Evolutionary conservation across 2,329 filamentous ascomycete species (phyloP).

Genomic region (Phaeophleospora eucalypticola): DNA sequence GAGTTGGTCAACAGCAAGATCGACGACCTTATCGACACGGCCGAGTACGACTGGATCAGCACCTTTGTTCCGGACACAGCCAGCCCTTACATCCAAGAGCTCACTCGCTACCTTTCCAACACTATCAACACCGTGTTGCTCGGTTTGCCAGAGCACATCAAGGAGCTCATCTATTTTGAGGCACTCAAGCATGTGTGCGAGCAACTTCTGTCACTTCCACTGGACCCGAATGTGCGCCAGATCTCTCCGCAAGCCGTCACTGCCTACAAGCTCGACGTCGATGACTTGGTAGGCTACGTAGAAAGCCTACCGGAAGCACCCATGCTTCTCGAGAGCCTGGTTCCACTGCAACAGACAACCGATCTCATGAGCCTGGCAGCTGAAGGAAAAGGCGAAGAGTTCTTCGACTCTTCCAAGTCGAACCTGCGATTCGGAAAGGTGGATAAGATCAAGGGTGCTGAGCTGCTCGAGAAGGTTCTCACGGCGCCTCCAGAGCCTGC

Average conservation of each 20-base stretch:
- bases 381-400: slow-evolving; percentile 85
- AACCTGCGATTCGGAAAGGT: slow-evolving; percentile 95
- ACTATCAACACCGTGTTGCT: slow-evolving; percentile 95
- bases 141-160: slow-evolving; percentile 90
- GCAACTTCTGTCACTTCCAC: slow-evolving; percentile 53
- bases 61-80: slow-evolving; percentile 64
- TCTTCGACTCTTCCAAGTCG: slow-evolving; percentile 83
- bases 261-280: slow-evolving; percentile 76
- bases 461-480: slow-evolving; percentile 79
- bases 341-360: slow-evolving; percentile 90
- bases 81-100: slow-evolving; percentile 90
- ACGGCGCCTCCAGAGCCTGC: slow-evolving; percentile 7
- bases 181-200: slow-evolving; percentile 85
- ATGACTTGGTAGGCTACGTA: slow-evolving; percentile 81
- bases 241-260: slow-evolving; percentile 85
- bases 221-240: slow-evolving; percentile 72
- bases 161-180: slow-evolving; percentile 96
- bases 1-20: slow-evolving; percentile 99
- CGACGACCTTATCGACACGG: slow-evolving; percentile 92
- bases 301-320: slow-evolving; percentile 72
- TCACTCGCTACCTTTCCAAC: slow-evolving; percentile 87
- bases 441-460: slow-evolving; percentile 81
- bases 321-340: slow-evolving; percentile 83
- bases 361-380: slow-evolving; percentile 66
- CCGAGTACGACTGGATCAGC: slow-evolving; percentile 88